Percentiles rank a stretch among this genome's conserved stretches.
Evolutionary conservation across 192 early-diverging fungal species (phyloP).

Genomic region (Coemansia javaensis): DNA sequence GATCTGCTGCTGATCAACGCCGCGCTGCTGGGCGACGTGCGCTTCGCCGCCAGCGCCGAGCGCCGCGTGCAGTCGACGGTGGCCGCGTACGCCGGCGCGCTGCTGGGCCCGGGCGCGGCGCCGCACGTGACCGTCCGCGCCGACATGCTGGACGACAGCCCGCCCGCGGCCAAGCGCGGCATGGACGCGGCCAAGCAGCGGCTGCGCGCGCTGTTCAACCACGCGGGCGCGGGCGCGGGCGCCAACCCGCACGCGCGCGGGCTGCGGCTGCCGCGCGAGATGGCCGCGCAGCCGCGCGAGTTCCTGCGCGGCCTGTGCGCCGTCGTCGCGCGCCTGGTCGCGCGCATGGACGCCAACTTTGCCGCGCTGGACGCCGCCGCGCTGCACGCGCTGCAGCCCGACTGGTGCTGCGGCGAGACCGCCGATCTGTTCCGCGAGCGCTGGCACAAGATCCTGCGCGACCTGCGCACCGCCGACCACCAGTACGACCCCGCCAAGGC

Average conservation of each 20-base stretch:
- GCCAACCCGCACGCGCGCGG: slow-evolving; percentile 20
- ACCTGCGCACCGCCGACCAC: slow-evolving; percentile 57
- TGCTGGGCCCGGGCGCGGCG: slow-evolving; percentile 41
- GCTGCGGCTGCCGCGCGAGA: slow-evolving; percentile 31
- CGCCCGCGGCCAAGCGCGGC: slow-evolving; percentile 90
- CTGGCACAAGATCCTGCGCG: slow-evolving; percentile 95
- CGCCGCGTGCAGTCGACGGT: slow-evolving; percentile 82
- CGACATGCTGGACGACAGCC: slow-evolving; percentile 92
- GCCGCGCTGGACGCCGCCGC: slow-evolving; percentile 51
- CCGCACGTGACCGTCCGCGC: slow-evolving; percentile 69
- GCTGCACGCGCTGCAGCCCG: slow-evolving; percentile 52
- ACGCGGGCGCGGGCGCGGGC: slow-evolving; percentile 12
- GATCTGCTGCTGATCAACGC: slow-evolving; percentile 87
- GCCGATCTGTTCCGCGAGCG: slow-evolving; percentile 83
- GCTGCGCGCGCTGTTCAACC: slow-evolving; percentile 65
- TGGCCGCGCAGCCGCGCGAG: slow-evolving; percentile 29
- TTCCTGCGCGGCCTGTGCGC: slow-evolving; percentile 68
- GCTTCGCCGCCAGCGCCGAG: slow-evolving; percentile 82
- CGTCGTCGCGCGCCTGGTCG: slow-evolving; percentile 61
- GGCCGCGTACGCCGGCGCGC: slow-evolving; percentile 50
- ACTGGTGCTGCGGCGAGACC: slow-evolving; percentile 90
- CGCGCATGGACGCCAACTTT: slow-evolving; percentile 78
- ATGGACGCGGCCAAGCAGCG: slow-evolving; percentile 81
- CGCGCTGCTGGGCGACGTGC: slow-evolving; percentile 79
- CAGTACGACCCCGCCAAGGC: slow-evolving; percentile 79